phyloP scores from a whole-genome alignment of 2,329 filamentous ascomycete genomes.

The Aspergillus sp. region DNA sequence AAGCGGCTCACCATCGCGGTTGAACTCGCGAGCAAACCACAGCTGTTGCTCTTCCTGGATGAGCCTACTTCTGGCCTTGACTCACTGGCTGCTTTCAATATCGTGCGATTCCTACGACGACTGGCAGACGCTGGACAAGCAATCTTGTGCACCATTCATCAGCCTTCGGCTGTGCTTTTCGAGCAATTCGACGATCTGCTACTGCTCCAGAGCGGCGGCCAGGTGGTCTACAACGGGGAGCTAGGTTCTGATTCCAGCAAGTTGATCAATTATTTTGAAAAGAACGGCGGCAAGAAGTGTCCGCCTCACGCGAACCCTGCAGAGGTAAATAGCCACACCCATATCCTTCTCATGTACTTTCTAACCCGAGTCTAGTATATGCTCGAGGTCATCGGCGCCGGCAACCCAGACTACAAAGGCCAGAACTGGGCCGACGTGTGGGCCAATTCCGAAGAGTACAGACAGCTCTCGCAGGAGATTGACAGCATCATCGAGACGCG shows the following conservation, averaged over 20 bases:
- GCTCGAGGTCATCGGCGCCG: conserved; percentile 48
- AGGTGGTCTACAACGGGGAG: conserved; percentile 82
- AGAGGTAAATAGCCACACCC: conserved; percentile 42
- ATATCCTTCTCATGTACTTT: neutral
- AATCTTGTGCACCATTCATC: conserved; percentile 88
- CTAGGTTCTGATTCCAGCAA: conserved; percentile 72
- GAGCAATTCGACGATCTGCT: conserved; percentile 84
- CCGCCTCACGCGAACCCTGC: conserved; percentile 65
- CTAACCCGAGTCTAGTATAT: neutral
- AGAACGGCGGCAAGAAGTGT: conserved; percentile 62
- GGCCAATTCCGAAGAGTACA: conserved; percentile 52
- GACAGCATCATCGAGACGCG: conserved; percentile 51
- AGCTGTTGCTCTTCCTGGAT: conserved; percentile 61
- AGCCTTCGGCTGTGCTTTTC: conserved; percentile 82
- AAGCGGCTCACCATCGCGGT: conserved; percentile 67
- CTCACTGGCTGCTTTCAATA: conserved; percentile 66
- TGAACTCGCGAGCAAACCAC: conserved; percentile 61
- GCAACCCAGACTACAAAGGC: conserved; percentile 59
- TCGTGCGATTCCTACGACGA: conserved; percentile 61
- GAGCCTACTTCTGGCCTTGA: conserved; percentile 67
- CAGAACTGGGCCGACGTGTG: conserved; percentile 65
- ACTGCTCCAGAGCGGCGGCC: conserved; percentile 73
- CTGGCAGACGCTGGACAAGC: conserved; percentile 76
- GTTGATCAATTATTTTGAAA: conserved; percentile 69
- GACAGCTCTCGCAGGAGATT: conserved; percentile 51